Conservation (phyloP, 208 protist genomes). For the Leishmania tarentolae region DNA sequence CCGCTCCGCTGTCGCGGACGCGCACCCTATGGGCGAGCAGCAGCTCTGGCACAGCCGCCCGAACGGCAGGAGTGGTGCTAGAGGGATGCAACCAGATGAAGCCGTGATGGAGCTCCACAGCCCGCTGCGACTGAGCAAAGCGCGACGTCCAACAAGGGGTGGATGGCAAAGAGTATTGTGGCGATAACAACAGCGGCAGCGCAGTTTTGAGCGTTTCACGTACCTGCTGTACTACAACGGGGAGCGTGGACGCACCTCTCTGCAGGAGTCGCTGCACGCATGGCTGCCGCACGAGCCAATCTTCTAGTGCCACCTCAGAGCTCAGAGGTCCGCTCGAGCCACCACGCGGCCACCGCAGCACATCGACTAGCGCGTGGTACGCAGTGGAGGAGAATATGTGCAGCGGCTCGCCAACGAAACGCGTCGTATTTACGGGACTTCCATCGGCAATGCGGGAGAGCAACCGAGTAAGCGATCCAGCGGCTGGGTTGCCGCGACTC, state of each 20-base stretch:
- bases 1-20: constrained; percentile 46
- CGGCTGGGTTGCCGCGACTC: background rate
- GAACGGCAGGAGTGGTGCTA: constrained; percentile 45
- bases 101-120: constrained; percentile 57
- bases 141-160: constrained; percentile 15
- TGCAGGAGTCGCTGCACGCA: constrained; percentile 13
- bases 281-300: constrained; percentile 29
- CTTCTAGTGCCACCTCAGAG: constrained; percentile 25
- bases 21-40: constrained; percentile 51
- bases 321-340: constrained; percentile 8
- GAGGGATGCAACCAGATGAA: constrained; percentile 87
- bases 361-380: constrained; percentile 27
- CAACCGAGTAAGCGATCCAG: constrained; percentile 14
- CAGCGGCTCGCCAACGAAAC: constrained; percentile 19
- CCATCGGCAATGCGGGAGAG: constrained; percentile 9
- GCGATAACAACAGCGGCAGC: background rate
- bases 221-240: constrained; percentile 20
- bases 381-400: constrained; percentile 17
- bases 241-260: constrained; percentile 10
- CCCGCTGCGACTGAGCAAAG: constrained; percentile 24
- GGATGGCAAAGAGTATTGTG: background rate
- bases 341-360: constrained; percentile 26
- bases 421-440: background rate
- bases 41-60: constrained; percentile 39
- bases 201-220: constrained; percentile 13